These are phyloP conservation scores for Venustampulla echinocandica DNA, from an alignment of 495 filamentous ascomycete species.

Conservation along the genomic window DNA sequence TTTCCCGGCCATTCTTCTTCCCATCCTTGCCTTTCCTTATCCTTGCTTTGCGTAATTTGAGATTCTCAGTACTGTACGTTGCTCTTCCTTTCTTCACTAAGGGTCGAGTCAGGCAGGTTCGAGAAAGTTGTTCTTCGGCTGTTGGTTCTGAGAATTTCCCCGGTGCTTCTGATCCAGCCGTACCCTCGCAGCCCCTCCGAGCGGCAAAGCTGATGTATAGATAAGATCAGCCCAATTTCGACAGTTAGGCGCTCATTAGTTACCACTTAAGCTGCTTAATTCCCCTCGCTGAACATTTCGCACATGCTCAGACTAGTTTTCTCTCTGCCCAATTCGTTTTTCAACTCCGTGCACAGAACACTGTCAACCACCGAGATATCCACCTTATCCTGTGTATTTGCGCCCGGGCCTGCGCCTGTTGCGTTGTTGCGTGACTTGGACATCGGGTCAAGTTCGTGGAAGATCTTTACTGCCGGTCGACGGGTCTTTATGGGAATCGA, in stretches of 20 bases:
- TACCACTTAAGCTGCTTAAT: conserved; percentile 18
- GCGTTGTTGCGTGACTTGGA: neutral
- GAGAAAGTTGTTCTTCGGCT: no score
- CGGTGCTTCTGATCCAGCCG: no score
- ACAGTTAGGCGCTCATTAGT: conserved; percentile 5
- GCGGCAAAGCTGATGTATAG: conserved; percentile 11
- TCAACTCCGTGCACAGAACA: neutral
- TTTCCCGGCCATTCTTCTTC: no score
- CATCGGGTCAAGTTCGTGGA: neutral
- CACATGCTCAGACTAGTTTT: conserved; percentile 13
- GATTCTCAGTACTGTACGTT: no score
- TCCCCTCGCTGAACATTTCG: conserved; percentile 11
- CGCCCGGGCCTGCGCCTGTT: neutral
- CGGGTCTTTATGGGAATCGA: neutral
- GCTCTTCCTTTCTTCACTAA: no score
- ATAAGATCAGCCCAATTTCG: conserved; percentile 8
- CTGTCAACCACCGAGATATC: neutral
- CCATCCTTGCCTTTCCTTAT: no score
- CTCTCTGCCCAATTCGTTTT: conserved; percentile 4
- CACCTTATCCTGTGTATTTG: neutral
- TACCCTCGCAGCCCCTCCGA: no score
- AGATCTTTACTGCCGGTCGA: neutral
- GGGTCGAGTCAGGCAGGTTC: no score
- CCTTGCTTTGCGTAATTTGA: no score
- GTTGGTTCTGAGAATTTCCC: no score